Base-by-base conservation (phyloP, 108 stramenopile genomes). In the Chaetoceros tenuissimus region DNA sequence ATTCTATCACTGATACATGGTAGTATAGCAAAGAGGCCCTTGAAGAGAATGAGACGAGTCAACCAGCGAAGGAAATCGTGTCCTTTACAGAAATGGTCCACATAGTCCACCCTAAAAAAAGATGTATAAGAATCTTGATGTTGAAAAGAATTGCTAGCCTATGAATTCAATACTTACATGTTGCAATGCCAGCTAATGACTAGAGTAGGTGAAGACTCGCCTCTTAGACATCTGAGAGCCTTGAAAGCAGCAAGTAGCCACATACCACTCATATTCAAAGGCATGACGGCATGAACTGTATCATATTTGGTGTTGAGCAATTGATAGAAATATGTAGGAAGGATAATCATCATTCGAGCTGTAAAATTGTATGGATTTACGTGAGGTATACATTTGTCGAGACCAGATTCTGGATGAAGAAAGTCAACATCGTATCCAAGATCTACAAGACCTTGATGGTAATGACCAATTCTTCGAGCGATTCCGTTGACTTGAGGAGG, bases 321-420 rank as follows among this genome's bases (percentile, higher is more conserved):
- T 1, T 57, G 19, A 10, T 59, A 26, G 5, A 77, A 50, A 43
- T 63, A 53, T 2, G 34, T 26, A 0, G 76, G 76, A 28, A 62
- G 28, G 25, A 77, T 53, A n/a, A 73, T 45, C 72, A 77, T 73
- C 76, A 77, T 77, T 28, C 28, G 51, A 2, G 76, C 68, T 21
- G 76, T 77, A 30, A 71, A 77, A 52, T 77, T 77, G 68, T 66
- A 77, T 26, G 76, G 76, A 51, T 77, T 77, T 25, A 62, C 61
- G 57, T 69, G 68, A 8, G 67, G 63, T 27, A 73, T 57, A 0
- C 68, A 67, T 24, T 58, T 60, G 20, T 29, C n/a, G 0, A 27
- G 26, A 22, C 69, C 70, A 24, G 51, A 55, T 54, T 63, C 72
- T 23, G 76, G 76, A 67, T 62, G 59, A 3, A 77, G 69, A 28